Evolutionary conservation across 345 rosid species (phyloP).

Genomic region (Citrus cavaleriei): DNA sequence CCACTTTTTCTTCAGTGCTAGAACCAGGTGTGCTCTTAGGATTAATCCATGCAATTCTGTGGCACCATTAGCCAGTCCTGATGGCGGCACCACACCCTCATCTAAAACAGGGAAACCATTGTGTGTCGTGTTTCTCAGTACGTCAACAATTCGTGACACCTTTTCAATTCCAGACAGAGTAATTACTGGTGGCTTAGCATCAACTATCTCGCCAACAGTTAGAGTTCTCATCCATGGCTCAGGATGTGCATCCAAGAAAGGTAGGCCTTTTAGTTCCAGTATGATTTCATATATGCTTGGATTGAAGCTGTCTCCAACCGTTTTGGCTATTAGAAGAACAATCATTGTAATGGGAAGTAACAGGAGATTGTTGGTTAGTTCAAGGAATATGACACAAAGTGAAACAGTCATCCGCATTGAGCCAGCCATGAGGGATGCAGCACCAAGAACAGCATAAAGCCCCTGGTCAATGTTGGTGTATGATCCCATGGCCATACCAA

Average conservation of each 20-base stretch:
- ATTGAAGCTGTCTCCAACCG: constrained; percentile 82
- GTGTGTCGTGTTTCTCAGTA: constrained; percentile 68
- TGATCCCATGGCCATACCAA: constrained; percentile 67
- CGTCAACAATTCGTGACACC: constrained; percentile 73
- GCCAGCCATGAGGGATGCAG: constrained; percentile 96
- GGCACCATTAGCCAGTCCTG: constrained; percentile 30
- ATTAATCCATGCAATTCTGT: constrained; percentile 69
- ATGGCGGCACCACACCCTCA: constrained; percentile 41
- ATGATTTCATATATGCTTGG: constrained; percentile 87
- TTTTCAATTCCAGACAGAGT: constrained; percentile 72
- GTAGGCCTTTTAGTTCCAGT: constrained; percentile 76
- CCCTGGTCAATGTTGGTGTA: constrained; percentile 84
- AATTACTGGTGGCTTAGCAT: constrained; percentile 69
- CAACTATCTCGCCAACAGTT: constrained; percentile 76
- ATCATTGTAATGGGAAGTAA: constrained; percentile 86
- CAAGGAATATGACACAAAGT: constrained; percentile 89
- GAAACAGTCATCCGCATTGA: constrained; percentile 99
- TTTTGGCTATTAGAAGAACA: constrained; percentile 79
- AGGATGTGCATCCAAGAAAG: constrained; percentile 89
- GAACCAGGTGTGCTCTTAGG: constrained; percentile 74
- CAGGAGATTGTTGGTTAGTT: constrained; percentile 88
- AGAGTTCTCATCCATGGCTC: constrained; percentile 97
- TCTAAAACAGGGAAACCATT: constrained; percentile 72
- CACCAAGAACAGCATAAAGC: constrained; percentile 91
- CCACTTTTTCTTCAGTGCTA: constrained; percentile 77